These are phyloP conservation scores for Trichosporon inkin DNA, from an alignment of 1,284 basidiomycete genomes.

Conservation along the genomic window DNA sequence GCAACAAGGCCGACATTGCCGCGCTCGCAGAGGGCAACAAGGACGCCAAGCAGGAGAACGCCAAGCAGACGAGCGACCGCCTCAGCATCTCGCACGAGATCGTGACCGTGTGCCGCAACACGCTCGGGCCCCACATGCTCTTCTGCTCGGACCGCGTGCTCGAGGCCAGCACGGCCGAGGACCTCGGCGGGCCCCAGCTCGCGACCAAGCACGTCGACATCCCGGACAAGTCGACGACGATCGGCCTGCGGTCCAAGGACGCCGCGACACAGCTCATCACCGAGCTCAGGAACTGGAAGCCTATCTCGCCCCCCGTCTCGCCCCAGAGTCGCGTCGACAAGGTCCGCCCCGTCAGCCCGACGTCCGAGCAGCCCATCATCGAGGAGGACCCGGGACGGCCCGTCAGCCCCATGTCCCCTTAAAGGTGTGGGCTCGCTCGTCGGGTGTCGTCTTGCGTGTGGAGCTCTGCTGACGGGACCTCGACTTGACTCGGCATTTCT, in stretches of 20 bases:
- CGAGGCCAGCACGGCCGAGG: conserved; percentile 15
- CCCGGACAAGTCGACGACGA: conserved; percentile 2
- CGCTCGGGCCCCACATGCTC: conserved; percentile 17
- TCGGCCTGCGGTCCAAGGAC: not conserved
- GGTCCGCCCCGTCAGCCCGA: conserved; percentile 1
- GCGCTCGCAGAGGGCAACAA: not conserved
- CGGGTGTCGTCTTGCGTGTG: too few species aligned
- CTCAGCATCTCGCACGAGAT: conserved; percentile 21
- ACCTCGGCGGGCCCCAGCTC: conserved; percentile 21
- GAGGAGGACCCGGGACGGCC: not conserved
- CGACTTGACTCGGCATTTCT: too few species aligned
- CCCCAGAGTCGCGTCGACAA: not conserved
- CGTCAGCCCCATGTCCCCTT: conserved; percentile 1
- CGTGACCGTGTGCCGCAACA: conserved; percentile 21
- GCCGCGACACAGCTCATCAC: conserved; percentile 8
- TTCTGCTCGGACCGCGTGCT: conserved; percentile 18
- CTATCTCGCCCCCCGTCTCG: not conserved
- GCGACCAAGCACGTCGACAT: conserved; percentile 4
- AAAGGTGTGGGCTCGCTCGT: too few species aligned
- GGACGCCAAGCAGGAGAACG: conserved; percentile 12
- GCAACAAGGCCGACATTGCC: conserved; percentile 9
- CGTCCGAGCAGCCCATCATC: not conserved
- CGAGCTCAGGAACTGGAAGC: conserved; percentile 6
- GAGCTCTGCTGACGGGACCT: too few species aligned
- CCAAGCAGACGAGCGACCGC: conserved; percentile 20